Evolutionary conservation across 371 early-diverging fungal genomes (phyloP), one percentile per base, ranked within the genome.

Genomic region (Mucor saturninus): DNA sequence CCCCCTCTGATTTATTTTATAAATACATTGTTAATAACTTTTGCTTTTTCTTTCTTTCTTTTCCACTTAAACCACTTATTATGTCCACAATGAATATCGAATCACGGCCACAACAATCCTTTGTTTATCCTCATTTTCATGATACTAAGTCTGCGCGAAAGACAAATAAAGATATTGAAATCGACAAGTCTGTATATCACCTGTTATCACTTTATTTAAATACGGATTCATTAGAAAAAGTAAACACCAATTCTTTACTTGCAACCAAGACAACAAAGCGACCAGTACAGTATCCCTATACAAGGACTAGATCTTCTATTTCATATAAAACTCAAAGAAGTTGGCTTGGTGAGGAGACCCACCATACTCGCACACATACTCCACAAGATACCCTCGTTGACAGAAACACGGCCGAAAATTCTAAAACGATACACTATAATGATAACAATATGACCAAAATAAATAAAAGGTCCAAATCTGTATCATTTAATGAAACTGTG

Each of bases 401-500:
- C 9, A 49, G 50, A 56, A 68, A 68, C 31, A 68, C 68, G 14
- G n/a, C 59, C 2, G 39, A 51, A 26, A 68, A 68, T 40, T 59
- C 61, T 32, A 48, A 10, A 5, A 37, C 21, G 6, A 28, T 35
- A 35, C n/a, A 46, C 14, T 29, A 56, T 14, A 45, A 57, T 21
- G 30, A 15, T 31, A 46, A 26, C 46, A 46, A 35, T 6, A 61
- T 5, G 14, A 30, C 31, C 62, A 35, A 13, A 49, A 54, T 4
- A 31, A 59, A 60, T 11, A 21, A 48, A 50, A 46, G 66, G 6
- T 15, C 54, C 13, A 73, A 73, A 38, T 64, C 67, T 2, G 73
- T 73, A 8, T 69, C 73, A 15, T 73, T 73, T 42, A 69, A 51
- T 50, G 67, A 73, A 46, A 69, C 57, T 15, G 70, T 73, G 26